phyloP scores from a whole-genome alignment of 495 filamentous ascomycete species.

The Podospora pseudopauciseta region DNA sequence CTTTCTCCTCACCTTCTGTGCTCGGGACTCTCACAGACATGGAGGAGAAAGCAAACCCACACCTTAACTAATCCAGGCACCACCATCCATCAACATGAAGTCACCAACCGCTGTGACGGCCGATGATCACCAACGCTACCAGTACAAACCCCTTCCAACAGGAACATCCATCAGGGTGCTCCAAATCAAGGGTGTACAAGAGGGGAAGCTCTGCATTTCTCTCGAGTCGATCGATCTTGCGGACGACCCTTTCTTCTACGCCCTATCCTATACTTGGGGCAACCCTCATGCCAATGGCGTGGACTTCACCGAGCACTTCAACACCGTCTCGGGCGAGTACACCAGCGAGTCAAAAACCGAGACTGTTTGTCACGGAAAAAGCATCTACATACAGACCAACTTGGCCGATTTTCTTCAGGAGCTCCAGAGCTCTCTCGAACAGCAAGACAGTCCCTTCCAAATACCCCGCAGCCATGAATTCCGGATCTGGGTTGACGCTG shows the following conservation, averaged over 20 bases:
- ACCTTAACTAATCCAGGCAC: background rate
- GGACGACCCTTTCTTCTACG: background rate
- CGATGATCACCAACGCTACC: background rate
- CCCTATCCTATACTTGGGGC: constrained; percentile 15
- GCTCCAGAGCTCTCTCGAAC: background rate
- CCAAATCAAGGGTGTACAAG: background rate
- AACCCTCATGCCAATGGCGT: constrained; percentile 15
- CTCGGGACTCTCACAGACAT: background rate
- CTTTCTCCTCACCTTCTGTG: background rate
- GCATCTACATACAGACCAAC: background rate
- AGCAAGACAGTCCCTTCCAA: background rate
- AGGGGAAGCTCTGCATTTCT: background rate
- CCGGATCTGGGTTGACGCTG: constrained; percentile 32
- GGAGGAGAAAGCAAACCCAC: background rate
- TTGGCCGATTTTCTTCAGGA: background rate
- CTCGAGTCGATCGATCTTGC: background rate
- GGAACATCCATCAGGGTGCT: background rate
- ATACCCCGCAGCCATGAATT: background rate
- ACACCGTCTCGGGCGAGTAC: constrained; percentile 10
- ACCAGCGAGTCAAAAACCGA: background rate
- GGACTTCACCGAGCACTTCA: constrained; percentile 14
- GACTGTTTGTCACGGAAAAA: background rate
- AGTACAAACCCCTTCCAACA: background rate
- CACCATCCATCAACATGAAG: background rate
- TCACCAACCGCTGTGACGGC: background rate